Percentiles rank a stretch among this genome's conserved stretches.
Conservation (phyloP, 345 rosid genomes). For the Eucalyptus shirleyi region DNA sequence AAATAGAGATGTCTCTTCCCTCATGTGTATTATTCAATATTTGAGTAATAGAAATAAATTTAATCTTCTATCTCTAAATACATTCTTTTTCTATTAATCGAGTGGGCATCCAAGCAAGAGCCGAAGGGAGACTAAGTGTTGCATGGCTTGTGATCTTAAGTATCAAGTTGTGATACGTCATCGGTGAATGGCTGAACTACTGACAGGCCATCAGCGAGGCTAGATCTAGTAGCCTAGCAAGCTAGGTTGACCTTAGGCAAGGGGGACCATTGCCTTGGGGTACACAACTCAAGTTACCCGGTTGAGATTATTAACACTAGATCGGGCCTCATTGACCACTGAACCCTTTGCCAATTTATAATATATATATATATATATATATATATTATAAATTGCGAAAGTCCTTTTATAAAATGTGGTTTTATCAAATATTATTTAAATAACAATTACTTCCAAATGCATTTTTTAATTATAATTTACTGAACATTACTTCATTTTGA, state of each 20-base stretch:
- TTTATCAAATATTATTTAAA: neutral
- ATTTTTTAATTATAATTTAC: neutral
- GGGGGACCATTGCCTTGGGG: neutral
- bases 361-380: too few species aligned
- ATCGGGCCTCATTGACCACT: fast-evolving
- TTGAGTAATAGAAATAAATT: neutral
- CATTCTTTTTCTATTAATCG: neutral
- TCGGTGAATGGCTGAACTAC: neutral
- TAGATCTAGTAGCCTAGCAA: neutral
- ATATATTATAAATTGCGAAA: neutral
- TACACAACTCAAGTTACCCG: neutral
- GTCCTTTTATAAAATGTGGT: neutral
- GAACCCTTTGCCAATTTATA: neutral
- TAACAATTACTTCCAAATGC: neutral
- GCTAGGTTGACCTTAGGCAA: neutral
- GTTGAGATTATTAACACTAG: fast-evolving
- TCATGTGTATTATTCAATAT: neutral
- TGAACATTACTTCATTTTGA: neutral
- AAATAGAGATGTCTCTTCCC: fast-evolving
- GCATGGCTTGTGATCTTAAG: neutral
- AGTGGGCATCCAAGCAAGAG: neutral
- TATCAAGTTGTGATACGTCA: neutral
- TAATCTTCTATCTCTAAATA: neutral
- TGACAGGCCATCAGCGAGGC: neutral
- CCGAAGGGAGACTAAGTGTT: neutral